These are phyloP conservation scores for Oidium heveae DNA, from an alignment of 2,329 filamentous ascomycete genomes.

Conservation along the genomic window DNA sequence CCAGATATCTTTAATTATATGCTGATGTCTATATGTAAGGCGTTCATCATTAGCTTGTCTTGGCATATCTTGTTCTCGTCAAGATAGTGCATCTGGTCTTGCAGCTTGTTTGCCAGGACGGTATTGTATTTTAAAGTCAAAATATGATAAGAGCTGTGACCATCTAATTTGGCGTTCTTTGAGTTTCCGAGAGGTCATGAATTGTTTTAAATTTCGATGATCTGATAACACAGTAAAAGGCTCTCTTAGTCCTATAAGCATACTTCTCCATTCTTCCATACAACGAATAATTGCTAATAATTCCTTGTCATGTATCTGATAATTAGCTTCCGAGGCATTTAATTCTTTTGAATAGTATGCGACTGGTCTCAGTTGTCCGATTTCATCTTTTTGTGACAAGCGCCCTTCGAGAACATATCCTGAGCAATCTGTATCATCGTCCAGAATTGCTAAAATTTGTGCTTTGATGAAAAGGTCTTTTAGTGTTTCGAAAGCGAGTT, in stretches of 20 bases:
- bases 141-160: not conserved
- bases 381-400: not conserved
- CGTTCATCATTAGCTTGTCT: no score
- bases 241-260: no score
- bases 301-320: not conserved
- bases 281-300: not conserved
- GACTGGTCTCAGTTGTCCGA: not conserved
- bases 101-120: no score
- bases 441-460: not conserved
- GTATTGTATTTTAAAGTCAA: no score
- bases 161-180: not conserved
- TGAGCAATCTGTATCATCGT: no score
- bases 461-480: not conserved
- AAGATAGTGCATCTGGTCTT: no score
- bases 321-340: not conserved
- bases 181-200: not conserved
- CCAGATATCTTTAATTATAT: not conserved
- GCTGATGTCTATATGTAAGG: no score
- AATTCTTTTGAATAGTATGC: not conserved
- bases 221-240: no score
- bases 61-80: no score
- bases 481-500: not conserved
- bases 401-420: not conserved
- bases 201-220: no score
- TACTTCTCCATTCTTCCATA: no score